Conservation (phyloP, 2,329 filamentous ascomycete species). For the Curvularia eragrostidis region DNA sequence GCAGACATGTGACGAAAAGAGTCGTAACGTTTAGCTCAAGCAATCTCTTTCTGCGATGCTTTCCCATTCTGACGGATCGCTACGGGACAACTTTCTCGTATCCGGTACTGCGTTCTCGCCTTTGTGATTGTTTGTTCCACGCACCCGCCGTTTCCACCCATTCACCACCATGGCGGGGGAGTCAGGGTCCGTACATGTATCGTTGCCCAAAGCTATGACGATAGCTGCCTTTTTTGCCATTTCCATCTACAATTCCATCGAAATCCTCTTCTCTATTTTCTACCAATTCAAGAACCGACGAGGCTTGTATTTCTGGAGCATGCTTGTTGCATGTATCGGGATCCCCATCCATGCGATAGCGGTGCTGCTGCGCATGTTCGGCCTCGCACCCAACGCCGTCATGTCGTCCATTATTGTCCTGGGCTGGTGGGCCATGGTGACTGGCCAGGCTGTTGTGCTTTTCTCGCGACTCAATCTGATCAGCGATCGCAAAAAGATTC, state of each 20-base stretch:
- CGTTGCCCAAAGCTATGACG: neutral
- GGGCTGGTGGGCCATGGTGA: conserved; percentile 57
- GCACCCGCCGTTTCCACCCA: neutral
- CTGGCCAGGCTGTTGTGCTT: conserved; percentile 65
- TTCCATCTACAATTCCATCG: neutral
- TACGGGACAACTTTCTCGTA: neutral
- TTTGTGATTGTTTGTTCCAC: neutral
- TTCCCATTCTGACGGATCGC: neutral
- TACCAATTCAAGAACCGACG: neutral
- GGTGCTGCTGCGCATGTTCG: neutral
- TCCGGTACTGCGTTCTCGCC: neutral
- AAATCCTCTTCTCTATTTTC: neutral
- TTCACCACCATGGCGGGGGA: neutral
- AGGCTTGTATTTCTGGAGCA: neutral
- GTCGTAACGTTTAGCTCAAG: neutral
- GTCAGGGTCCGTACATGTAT: neutral
- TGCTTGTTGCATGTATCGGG: neutral
- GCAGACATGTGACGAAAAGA: neutral
- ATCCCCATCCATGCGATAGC: neutral
- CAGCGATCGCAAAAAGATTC: conserved; percentile 12
- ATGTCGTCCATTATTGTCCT: neutral
- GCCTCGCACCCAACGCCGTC: neutral
- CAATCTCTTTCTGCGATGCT: neutral
- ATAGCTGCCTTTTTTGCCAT: neutral
- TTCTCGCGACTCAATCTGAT: conserved; percentile 58